phyloP scores from a whole-genome alignment of 352 stramenopile genomes.

The Phytophthora sp. region DNA sequence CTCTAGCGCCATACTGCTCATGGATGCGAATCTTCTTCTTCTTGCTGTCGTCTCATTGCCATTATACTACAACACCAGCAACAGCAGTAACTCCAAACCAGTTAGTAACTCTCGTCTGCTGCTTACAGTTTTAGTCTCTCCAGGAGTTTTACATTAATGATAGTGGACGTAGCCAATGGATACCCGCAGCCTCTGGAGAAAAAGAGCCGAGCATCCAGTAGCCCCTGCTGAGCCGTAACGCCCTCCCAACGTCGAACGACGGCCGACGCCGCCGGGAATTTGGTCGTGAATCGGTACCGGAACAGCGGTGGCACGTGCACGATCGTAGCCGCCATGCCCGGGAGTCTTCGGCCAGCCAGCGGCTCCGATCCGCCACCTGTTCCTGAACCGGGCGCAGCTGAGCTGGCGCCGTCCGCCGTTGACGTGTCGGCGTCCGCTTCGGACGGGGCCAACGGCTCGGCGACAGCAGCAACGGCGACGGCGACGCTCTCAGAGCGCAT shows the following conservation, averaged over 20 bases:
- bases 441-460: constrained; percentile 8
- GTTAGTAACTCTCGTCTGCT: no score
- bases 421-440: constrained; percentile 9
- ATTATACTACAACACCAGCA: constrained; percentile 67
- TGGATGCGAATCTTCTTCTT: constrained; percentile 60
- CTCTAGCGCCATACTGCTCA: constrained; percentile 53
- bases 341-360: constrained; percentile 68
- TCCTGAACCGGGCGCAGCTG: background rate
- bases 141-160: constrained; percentile 88
- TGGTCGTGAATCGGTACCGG: constrained; percentile 81
- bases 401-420: constrained; percentile 5
- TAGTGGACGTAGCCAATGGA: constrained; percentile 75
- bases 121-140: no score
- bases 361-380: constrained; percentile 34
- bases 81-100: no score
- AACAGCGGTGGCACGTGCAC: constrained; percentile 69
- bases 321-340: constrained; percentile 71
- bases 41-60: constrained; percentile 65
- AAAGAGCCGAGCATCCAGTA: constrained; percentile 77
- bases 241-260: constrained; percentile 84
- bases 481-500: constrained; percentile 69
- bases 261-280: constrained; percentile 74
- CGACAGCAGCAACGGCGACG: background rate
- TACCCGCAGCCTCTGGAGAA: constrained; percentile 88
- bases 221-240: constrained; percentile 63